Percentiles rank a stretch among this genome's conserved stretches.
phyloP scores from a whole-genome alignment of 2,329 filamentous ascomycete genomes.

The Talaromyces funiculosus region DNA sequence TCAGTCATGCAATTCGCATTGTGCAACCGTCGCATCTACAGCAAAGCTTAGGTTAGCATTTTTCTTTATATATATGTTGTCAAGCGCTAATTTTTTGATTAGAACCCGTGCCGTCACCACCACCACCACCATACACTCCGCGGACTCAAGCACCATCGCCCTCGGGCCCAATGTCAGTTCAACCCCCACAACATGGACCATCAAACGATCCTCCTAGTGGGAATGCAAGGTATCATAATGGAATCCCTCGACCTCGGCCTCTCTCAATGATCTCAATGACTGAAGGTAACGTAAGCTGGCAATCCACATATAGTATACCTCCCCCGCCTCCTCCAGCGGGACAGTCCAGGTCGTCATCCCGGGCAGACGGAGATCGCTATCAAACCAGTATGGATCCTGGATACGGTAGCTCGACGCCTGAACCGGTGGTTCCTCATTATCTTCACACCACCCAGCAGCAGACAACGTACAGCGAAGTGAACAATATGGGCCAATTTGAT shows the following conservation, averaged over 20 bases:
- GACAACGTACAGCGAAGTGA: constrained; percentile 15
- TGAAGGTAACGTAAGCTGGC: constrained; percentile 23
- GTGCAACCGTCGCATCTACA: constrained; percentile 24
- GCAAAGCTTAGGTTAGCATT: constrained; percentile 27
- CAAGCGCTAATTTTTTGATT: constrained; percentile 11
- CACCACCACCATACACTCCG: constrained; percentile 37
- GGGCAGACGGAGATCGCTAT: constrained; percentile 24
- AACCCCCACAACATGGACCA: constrained; percentile 17
- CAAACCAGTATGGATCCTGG: constrained; percentile 16
- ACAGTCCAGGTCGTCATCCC: constrained; percentile 30
- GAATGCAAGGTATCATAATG: constrained; percentile 9
- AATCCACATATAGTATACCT: constrained; percentile 27
- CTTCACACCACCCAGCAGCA: constrained; percentile 13
- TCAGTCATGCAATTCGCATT: constrained; percentile 25
- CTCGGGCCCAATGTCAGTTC: constrained; percentile 17
- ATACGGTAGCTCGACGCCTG: constrained; percentile 1
- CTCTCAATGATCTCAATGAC: constrained; percentile 26
- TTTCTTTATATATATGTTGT: background rate
- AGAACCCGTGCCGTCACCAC: constrained; percentile 31
- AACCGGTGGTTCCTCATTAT: constrained; percentile 4
- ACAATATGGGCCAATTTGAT: constrained; percentile 18
- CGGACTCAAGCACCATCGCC: constrained; percentile 23
- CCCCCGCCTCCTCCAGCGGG: constrained; percentile 31
- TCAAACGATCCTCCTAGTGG: constrained; percentile 11
- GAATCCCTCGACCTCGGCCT: constrained; percentile 23